Evolutionary conservation across 2,329 filamentous ascomycete genomes (phyloP), one percentile per base, ranked within the genome.

Genomic region (Ceratocystis cubensis): DNA sequence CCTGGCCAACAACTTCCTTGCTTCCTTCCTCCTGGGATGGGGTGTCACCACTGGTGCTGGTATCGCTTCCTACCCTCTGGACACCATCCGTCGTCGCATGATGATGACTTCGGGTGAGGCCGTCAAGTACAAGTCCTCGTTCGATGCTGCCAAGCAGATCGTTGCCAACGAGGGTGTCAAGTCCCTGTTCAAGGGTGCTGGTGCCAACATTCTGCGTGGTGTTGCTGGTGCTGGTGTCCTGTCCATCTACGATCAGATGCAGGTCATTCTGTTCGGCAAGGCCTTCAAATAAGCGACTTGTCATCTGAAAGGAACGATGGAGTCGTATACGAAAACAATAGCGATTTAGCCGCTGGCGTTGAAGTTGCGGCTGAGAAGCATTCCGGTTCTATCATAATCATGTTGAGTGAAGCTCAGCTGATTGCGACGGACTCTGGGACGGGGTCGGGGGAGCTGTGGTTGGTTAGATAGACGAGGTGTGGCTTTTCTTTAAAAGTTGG

Each of bases 201-300:
- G 94, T 91, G 94, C 94, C 87, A 99, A 99, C 91, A 99, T 99
- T 78, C 94, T 99, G 84, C 94, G 94, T 96, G 95, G 94, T 96
- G 94, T 99, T 78, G 94, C 94, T 78, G 95, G 94, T 91, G 94
- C 94, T 84, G 94, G 94, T 99, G 94, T 99, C 79, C 86, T 99
- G 79, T 99, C 94, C 81, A 96, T 99, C 91, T 99, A 99, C 84
- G 94, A 99, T 81, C 93, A 97, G 87, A 90, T 90, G 80, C 94
- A 99, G 89, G 87, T 99, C 79, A 82, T 99, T 80, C 82, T 99
- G 81, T 99, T 99, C 90, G 94, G 94, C 81, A 97, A 99, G 92
- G 90, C 91, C 85, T 99, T 92, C 92, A 96, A 95, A 76, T 79
- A 80, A 71, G 79, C 78, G 73, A 80, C 78, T 73, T 78, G 78